These are phyloP conservation scores for Zalaria obscura DNA, from an alignment of 2,329 filamentous ascomycete genomes.

Conservation along the genomic window DNA sequence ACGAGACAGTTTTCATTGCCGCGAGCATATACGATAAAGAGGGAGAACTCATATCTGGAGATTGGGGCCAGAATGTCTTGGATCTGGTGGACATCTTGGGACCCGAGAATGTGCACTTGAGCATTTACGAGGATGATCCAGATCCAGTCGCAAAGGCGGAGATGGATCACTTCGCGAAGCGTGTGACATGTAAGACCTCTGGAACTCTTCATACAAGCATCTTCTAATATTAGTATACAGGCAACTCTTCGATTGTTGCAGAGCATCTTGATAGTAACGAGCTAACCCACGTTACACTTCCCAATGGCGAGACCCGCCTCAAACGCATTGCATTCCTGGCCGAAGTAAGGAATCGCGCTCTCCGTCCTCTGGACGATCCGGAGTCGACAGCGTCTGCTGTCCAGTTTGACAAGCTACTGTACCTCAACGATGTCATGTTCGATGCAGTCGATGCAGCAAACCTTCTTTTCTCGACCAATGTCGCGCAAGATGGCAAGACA, in stretches of 20 bases:
- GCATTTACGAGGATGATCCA: slow-evolving; percentile 60
- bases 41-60: slow-evolving; percentile 45
- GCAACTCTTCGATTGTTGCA: slow-evolving; percentile 38
- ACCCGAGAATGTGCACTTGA: slow-evolving; percentile 53
- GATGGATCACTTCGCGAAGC: slow-evolving; percentile 37
- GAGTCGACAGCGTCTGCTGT: slow-evolving; percentile 27
- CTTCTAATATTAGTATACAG: slow-evolving; percentile 10
- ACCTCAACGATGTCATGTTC: slow-evolving; percentile 55
- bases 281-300: slow-evolving; percentile 46
- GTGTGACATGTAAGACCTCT: slow-evolving; percentile 28
- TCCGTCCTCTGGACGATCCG: slow-evolving; percentile 44
- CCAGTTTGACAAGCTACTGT: slow-evolving; percentile 41
- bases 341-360: slow-evolving; percentile 55
- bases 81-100: slow-evolving; percentile 53
- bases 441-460: slow-evolving; percentile 44
- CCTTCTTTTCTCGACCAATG: slow-evolving; percentile 49
- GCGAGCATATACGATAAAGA: slow-evolving; percentile 54
- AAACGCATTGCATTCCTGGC: slow-evolving; percentile 64
- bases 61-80: slow-evolving; percentile 49
- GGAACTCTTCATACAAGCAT: background rate
- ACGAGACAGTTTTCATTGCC: slow-evolving; percentile 60
- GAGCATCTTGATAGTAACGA: slow-evolving; percentile 43
- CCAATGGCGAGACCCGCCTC: slow-evolving; percentile 46
- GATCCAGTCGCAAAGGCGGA: slow-evolving; percentile 36
- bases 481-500: slow-evolving; percentile 34